Base-by-base conservation (phyloP, 2,329 filamentous ascomycete species). In the Septoria petroselini region DNA sequence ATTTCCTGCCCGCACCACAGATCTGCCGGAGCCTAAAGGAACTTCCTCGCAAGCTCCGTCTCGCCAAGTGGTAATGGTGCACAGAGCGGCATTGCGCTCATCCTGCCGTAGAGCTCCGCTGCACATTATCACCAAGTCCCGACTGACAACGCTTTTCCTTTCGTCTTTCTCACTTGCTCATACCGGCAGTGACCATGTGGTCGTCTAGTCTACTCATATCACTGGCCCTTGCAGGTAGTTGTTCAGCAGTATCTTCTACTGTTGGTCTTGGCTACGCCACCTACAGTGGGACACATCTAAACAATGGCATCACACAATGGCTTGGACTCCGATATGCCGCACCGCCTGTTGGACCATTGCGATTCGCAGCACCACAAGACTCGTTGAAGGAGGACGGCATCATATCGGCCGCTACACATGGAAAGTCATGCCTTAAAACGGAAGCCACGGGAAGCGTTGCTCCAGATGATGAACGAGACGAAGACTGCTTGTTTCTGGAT, bases 291-390 rank as follows among this genome's bases (percentile, higher is more conserved):
- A 68, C 71, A 3, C 62, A 72, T 1, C 70, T 77, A 1, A 58
- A 68, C 0, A 79, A 79, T 58, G 84, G 82, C 1, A 71, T 89
- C 40, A 81, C 78, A 2, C 76, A 84, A 65, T 91, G 85, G 85
- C 75, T 88, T 6, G 87, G 86, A 1, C 80, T 93, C 55, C 80
- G 85, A 35, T 93, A 82, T 70, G 87, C 86, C 1, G 82, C 84
- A 4, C 74, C 86, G 11, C 87, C 87, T 0, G 49, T 85, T 2
- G 84, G 82, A 1, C 60, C 78, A 4, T 64, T 87, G 52, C 77
- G 88, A 15, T 91, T 90, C 62, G 73, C 76, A 45, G 80, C 82
- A 9, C 85, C 88, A 0, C 71, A 77, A 59, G 82, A 87, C 64
- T 86, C 86, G 1, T 55, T 69, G 0, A 58, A 65, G 1, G 69